phyloP scores from a whole-genome alignment of 345 rosid species.

The Salix exigua region DNA sequence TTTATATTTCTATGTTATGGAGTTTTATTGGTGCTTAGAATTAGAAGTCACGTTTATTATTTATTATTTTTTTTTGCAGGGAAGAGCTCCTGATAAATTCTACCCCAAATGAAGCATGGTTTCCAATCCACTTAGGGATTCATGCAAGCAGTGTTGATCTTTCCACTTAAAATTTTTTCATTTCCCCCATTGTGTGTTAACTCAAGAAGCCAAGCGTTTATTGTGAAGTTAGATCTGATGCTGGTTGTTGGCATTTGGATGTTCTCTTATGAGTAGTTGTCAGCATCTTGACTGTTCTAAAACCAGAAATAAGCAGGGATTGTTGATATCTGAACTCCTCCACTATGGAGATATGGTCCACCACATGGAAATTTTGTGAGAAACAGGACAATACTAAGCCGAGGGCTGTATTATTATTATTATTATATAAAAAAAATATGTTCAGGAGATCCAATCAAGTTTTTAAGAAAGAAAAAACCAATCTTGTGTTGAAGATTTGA shows the following conservation, averaged over 20 bases:
- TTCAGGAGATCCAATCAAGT: too few relatives aligned
- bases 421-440: too few relatives aligned
- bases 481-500: too few relatives aligned
- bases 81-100: constrained; percentile 1
- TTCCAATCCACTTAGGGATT: neutral
- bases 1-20: neutral
- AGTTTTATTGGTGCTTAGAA: neutral
- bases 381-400: neutral
- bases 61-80: constrained; percentile 1
- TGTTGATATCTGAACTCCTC: neutral
- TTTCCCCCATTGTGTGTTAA: neutral
- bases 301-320: neutral
- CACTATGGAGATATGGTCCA: neutral
- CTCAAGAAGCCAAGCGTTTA: neutral
- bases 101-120: neutral
- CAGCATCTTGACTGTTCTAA: neutral
- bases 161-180: neutral
- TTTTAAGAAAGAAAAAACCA: too few relatives aligned
- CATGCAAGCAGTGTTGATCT: neutral
- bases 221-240: neutral
- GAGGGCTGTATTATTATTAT: too few relatives aligned
- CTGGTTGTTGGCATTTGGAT: neutral
- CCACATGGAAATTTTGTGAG: neutral
- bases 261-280: neutral
- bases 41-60: neutral